Percentiles rank a stretch among this genome's conserved stretches.
These are phyloP conservation scores for Xerocomus nothofagi DNA, from an alignment of 1,284 basidiomycete genomes.

Conservation along the genomic window DNA sequence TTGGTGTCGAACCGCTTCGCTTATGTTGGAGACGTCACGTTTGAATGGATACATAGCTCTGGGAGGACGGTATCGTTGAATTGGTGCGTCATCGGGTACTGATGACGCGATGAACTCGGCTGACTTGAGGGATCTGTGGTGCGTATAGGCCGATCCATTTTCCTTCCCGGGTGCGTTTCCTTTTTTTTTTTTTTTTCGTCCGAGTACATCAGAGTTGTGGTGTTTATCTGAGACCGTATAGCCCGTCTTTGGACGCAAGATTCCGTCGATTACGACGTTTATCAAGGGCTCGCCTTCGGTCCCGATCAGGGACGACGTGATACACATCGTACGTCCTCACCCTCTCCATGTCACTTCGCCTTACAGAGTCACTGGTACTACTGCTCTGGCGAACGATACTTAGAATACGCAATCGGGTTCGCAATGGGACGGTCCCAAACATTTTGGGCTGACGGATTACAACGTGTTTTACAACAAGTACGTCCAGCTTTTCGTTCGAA, in stretches of 20 bases:
- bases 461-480: constrained; percentile 67
- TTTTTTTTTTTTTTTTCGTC: not conserved
- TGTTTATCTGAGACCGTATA: constrained; percentile 25
- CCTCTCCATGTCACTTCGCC: not conserved
- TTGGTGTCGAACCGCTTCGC: not conserved
- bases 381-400: too few species aligned
- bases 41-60: constrained; percentile 38
- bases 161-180: constrained; percentile 51
- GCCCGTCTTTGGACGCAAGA: constrained; percentile 58
- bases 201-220: not conserved
- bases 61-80: constrained; percentile 61
- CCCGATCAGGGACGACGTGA: constrained; percentile 56
- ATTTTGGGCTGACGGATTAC: constrained; percentile 57
- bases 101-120: not conserved
- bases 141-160: constrained; percentile 62
- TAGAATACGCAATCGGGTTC: constrained; percentile 76
- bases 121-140: not conserved
- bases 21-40: not conserved
- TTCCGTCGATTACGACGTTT: constrained; percentile 51
- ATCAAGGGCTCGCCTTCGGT: constrained; percentile 27
- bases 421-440: constrained; percentile 73
- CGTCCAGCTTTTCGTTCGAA: not conserved
- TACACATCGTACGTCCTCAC: constrained; percentile 52
- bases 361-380: not conserved
- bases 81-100: constrained; percentile 45